phyloP scores from a whole-genome alignment of 257 asterid genomes.

The Solanum etuberosum region DNA sequence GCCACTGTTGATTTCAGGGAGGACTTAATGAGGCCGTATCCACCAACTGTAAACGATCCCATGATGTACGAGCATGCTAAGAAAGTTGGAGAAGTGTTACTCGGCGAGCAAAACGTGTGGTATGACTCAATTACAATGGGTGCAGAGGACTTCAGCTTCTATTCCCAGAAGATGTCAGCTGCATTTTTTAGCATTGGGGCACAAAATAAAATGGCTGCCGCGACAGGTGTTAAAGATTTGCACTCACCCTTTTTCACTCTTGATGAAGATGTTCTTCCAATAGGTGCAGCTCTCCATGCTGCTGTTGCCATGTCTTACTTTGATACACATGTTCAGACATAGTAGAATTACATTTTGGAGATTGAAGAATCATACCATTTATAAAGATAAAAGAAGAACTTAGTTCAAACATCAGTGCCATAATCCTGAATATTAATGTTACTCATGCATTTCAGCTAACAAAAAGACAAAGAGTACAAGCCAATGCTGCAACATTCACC shows the following conservation, averaged over 20 bases:
- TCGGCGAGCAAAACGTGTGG: conserved; percentile 39
- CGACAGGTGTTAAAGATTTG: conserved; percentile 16
- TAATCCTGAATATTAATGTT: no score
- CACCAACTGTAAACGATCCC: conserved; percentile 51
- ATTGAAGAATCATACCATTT: not conserved
- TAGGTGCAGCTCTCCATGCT: conserved; percentile 84
- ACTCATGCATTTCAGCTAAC: no score
- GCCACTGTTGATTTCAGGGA: conserved; percentile 57
- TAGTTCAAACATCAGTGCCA: no score
- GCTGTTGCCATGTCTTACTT: conserved; percentile 63
- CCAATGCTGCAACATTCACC: not conserved
- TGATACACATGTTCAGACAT: conserved; percentile 18
- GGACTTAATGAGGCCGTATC: conserved; percentile 41
- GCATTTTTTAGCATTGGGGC: conserved; percentile 47
- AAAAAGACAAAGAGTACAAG: not conserved
- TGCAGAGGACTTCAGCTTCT: conserved; percentile 91
- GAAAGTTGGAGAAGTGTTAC: conserved; percentile 40
- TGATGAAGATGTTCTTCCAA: conserved; percentile 56
- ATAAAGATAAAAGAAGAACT: not conserved
- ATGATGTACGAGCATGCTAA: conserved; percentile 50
- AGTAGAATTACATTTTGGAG: not conserved
- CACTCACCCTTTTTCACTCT: conserved; percentile 57
- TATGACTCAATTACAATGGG: conserved; percentile 31
- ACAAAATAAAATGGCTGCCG: conserved; percentile 24
- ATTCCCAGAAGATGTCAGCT: conserved; percentile 45